A percentile compares a stretch with the other conserved stretches of the same genome.
Conservation (phyloP, 1,284 basidiomycete species). For the Trametes pubescens region DNA sequence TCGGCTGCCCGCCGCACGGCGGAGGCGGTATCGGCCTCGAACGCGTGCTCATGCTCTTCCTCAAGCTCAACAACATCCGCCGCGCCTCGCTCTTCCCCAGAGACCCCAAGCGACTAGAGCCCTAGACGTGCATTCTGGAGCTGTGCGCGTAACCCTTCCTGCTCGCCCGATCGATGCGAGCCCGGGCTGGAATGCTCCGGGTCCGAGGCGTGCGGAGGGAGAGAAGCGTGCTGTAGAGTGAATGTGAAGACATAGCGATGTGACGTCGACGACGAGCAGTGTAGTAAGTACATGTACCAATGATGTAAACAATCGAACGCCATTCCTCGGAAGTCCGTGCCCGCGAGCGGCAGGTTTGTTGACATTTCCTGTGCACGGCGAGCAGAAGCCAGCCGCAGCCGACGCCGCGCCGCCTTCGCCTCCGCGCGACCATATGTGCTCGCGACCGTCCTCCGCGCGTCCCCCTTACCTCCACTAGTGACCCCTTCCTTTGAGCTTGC, state of each 20-base stretch:
- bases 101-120: slow-evolving; percentile 86
- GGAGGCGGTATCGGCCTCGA: slow-evolving; percentile 91
- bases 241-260: slow-evolving; percentile 12
- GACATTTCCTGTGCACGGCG: not conserved
- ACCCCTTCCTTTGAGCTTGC: not conserved
- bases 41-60: slow-evolving; percentile 95
- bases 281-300: slow-evolving; percentile 20
- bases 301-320: slow-evolving; percentile 19
- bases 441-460: not conserved
- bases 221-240: slow-evolving; percentile 18
- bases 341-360: not conserved
- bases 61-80: slow-evolving; percentile 96
- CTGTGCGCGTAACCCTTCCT: too few species aligned
- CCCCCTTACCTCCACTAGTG: slow-evolving; percentile 10
- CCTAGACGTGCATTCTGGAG: slow-evolving; percentile 44
- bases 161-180: not conserved
- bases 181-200: not conserved
- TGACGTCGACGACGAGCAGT: slow-evolving; percentile 20
- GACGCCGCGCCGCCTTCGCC: slow-evolving; percentile 5
- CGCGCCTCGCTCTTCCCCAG: slow-evolving; percentile 95
- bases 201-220: not conserved
- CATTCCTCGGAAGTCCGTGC: slow-evolving; percentile 10
- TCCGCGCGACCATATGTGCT: not conserved
- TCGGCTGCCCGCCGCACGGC: slow-evolving; percentile 92
- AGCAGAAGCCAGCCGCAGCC: slow-evolving; percentile 16